Conservation (phyloP, 208 protist genomes). For the Acanthamoeba castellanii region DNA sequence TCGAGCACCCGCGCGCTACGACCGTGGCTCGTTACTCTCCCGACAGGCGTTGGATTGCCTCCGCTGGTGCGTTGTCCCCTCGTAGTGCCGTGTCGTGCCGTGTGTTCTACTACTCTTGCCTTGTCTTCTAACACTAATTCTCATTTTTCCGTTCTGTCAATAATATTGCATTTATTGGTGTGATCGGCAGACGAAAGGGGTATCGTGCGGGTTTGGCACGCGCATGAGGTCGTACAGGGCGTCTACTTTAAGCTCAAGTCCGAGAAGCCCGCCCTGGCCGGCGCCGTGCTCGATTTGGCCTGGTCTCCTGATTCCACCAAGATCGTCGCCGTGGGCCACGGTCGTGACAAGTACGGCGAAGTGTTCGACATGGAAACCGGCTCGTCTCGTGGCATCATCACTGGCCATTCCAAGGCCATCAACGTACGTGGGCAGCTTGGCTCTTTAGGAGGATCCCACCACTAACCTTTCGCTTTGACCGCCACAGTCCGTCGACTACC, state of each 20-base stretch:
- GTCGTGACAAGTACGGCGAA: constrained; percentile 78
- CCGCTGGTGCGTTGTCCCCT: constrained; percentile 80
- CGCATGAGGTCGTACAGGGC: constrained; percentile 77
- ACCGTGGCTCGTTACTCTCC: constrained; percentile 88
- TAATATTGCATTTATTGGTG: too few relatives aligned
- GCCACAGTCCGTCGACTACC: constrained; percentile 81
- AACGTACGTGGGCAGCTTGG: constrained; percentile 56
- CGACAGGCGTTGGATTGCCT: constrained; percentile 88
- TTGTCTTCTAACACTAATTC: too few relatives aligned
- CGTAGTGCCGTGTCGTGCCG: background rate
- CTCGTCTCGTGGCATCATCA: constrained; percentile 87
- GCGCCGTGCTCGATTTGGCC: constrained; percentile 86
- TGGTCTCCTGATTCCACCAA: constrained; percentile 90
- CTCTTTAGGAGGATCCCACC: too few relatives aligned
- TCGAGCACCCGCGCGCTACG: constrained; percentile 84
- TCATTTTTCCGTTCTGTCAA: background rate
- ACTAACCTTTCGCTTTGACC: too few relatives aligned
- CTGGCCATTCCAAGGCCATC: constrained; percentile 87
- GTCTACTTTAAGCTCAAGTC: constrained; percentile 82
- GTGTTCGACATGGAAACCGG: constrained; percentile 84
- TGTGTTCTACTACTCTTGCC: background rate
- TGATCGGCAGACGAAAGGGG: constrained; percentile 78
- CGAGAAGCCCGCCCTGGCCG: constrained; percentile 78
- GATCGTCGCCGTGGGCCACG: constrained; percentile 90
- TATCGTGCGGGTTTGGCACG: constrained; percentile 90